Conservation (phyloP, 176 grass and related monocot genomes). For the Zea luxurians region DNA sequence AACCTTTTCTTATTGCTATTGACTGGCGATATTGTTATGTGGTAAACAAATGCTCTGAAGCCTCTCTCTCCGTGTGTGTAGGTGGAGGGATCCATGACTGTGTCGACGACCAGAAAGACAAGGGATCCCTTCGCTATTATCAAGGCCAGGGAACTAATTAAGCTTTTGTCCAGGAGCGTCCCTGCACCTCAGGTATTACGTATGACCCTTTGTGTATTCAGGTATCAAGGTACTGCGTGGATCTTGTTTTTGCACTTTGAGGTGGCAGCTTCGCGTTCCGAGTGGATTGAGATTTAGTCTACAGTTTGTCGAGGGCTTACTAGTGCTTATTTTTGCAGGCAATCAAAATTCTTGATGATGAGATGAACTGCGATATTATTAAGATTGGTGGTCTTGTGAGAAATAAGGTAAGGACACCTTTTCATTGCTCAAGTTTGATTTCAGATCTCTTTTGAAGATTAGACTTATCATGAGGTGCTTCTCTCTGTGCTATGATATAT, state of each 20-base stretch:
- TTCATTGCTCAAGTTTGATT: conserved; percentile 18
- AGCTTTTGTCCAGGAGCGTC: conserved; percentile 84
- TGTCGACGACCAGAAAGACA: conserved; percentile 87
- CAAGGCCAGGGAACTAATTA: conserved; percentile 90
- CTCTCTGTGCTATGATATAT: conserved; percentile 12
- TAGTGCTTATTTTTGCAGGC: conserved; percentile 52
- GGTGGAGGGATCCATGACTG: conserved; percentile 97
- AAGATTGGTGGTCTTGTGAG: conserved; percentile 83
- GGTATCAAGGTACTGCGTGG: neutral
- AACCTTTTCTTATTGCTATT: neutral
- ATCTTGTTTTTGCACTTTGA: neutral
- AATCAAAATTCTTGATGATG: conserved; percentile 93
- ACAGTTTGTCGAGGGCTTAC: neutral
- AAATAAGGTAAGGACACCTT: conserved; percentile 68
- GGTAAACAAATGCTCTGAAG: neutral
- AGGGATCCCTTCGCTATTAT: conserved; percentile 86
- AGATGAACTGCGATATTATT: conserved; percentile 91
- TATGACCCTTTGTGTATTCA: conserved; percentile 15
- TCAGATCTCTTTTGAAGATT: neutral
- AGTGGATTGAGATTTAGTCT: neutral
- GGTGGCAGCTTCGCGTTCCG: neutral
- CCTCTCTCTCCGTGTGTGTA: conserved; percentile 34
- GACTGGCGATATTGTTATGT: neutral
- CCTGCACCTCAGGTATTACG: conserved; percentile 81
- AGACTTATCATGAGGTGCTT: neutral